Conservation (phyloP, 2,329 filamentous ascomycete genomes). For the Fusarium verrucosum region DNA sequence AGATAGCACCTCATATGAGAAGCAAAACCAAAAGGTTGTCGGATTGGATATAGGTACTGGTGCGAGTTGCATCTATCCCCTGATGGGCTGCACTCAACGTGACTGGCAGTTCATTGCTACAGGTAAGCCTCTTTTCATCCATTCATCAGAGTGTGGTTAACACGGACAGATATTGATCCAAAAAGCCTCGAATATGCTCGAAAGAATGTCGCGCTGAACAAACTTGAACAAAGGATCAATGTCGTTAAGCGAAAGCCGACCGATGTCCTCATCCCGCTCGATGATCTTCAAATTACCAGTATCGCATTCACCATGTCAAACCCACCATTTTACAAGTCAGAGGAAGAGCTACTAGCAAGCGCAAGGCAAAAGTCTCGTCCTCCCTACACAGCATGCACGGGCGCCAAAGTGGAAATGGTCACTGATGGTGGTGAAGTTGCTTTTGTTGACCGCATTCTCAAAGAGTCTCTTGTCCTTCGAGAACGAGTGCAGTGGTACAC, state of each 20-base stretch:
- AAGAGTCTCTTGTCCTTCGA: conserved; percentile 70
- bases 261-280: conserved; percentile 70
- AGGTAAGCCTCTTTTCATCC: conserved; percentile 43
- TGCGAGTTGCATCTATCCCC: conserved; percentile 88
- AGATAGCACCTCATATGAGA: conserved; percentile 71
- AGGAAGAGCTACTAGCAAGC: conserved; percentile 71
- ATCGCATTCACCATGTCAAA: conserved; percentile 94
- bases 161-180: conserved; percentile 72
- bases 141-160: neutral
- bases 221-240: conserved; percentile 69
- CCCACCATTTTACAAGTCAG: conserved; percentile 89
- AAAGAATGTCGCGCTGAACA: conserved; percentile 73
- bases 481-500: conserved; percentile 85
- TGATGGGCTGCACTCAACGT: conserved; percentile 77
- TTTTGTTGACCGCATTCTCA: conserved; percentile 76
- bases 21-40: conserved; percentile 59
- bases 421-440: conserved; percentile 78
- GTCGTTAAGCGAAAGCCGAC: conserved; percentile 64
- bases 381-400: conserved; percentile 79
- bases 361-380: conserved; percentile 72
- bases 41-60: conserved; percentile 92
- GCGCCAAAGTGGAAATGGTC: conserved; percentile 86
- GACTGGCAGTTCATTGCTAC: conserved; percentile 80
- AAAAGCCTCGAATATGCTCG: conserved; percentile 73
- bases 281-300: conserved; percentile 57